Percentiles rank a stretch among this genome's conserved stretches.
phyloP scores from a whole-genome alignment of 176 grass and related monocot genomes.

The Oryza meridionalis region DNA sequence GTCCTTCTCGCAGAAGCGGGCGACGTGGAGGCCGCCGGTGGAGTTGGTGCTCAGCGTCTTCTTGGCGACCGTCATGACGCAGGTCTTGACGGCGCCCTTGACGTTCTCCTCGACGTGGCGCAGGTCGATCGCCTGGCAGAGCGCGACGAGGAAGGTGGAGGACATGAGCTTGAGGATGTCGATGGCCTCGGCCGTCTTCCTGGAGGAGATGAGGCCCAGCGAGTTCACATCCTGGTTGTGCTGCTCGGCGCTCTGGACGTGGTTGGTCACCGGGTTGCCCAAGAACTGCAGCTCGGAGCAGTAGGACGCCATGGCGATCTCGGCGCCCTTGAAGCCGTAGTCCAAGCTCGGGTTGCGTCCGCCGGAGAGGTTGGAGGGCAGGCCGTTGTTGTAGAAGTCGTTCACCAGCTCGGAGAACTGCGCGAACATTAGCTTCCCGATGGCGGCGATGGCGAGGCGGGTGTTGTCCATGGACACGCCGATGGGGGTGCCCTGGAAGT shows the following conservation, averaged over 20 bases:
- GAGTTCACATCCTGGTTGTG: conserved; percentile 95
- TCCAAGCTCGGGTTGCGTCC: conserved; percentile 81
- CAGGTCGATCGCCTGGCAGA: conserved; percentile 36
- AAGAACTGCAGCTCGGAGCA: conserved; percentile 86
- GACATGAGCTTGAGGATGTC: conserved; percentile 89
- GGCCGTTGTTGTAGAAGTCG: conserved; percentile 84
- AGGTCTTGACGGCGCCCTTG: conserved; percentile 1
- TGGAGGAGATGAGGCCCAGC: conserved; percentile 68
- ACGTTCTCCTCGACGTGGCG: conserved; percentile 35
- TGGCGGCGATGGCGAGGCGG: conserved; percentile 77
- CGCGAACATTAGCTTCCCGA: conserved; percentile 93
- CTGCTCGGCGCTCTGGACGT: conserved; percentile 88
- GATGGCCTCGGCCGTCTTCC: conserved; percentile 77
- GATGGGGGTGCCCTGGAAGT: conserved; percentile 96
- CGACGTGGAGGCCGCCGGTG: background rate
- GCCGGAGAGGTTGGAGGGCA: conserved; percentile 81
- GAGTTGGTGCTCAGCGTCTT: background rate
- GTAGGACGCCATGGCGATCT: conserved; percentile 85
- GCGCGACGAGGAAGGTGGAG: conserved; percentile 33
- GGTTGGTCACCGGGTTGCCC: conserved; percentile 81
- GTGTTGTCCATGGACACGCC: conserved; percentile 99
- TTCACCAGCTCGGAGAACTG: conserved; percentile 93
- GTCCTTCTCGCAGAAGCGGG: conserved; percentile 6
- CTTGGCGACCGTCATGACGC: background rate
- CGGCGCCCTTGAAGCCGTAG: conserved; percentile 87